Evolutionary conservation across 179 eudicot genomes (phyloP), one percentile per base, ranked within the genome.

Genomic region (Spinacia oleracea): DNA sequence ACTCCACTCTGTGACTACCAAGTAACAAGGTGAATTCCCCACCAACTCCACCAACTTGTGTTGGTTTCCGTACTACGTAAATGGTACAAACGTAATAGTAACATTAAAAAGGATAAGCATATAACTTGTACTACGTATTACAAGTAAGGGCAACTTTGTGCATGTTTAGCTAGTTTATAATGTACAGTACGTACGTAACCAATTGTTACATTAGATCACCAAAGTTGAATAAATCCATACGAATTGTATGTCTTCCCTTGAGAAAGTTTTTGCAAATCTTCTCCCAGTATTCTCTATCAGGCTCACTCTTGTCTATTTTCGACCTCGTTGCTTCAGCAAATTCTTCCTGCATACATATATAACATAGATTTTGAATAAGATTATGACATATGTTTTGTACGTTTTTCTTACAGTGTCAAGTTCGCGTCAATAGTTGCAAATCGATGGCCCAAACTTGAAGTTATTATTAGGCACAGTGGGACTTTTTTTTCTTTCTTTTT

Each of bases 261-360:
- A 88, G 89, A 78, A 88, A 88, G 40, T 63, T 72, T 78, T 73
- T 88, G 86, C 91, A 88, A 40, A 86, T 80, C 32, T 51, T 78
- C 32, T 83, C 79, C 91, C 86, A 88, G 34, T 55, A 58, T 70
- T 84, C 75, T 25, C 86, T 76, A 53, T 88, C 89, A 9, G 91
- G 87, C 46, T 85, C 87, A 4, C 62, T 60, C 48, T 34, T 74
- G 38, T 80, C 64, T 64, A 86, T 32, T 20, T 76, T 78, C 38
- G 72, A 76, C 79, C 68, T 80, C 20, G 83, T 80, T 40, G 69
- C 79, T 56, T 84, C 88, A 27, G 83, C 86, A 70, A 86, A 69
- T 35, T 75, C 78, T 66, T 76, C 81, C 87, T 86, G 77, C 35
- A 77, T 56, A 7, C 3, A 1, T 14, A 8, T 3, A 31, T 1